Base-by-base conservation (phyloP, 208 protist species). In the Crithidia fasciculata region DNA sequence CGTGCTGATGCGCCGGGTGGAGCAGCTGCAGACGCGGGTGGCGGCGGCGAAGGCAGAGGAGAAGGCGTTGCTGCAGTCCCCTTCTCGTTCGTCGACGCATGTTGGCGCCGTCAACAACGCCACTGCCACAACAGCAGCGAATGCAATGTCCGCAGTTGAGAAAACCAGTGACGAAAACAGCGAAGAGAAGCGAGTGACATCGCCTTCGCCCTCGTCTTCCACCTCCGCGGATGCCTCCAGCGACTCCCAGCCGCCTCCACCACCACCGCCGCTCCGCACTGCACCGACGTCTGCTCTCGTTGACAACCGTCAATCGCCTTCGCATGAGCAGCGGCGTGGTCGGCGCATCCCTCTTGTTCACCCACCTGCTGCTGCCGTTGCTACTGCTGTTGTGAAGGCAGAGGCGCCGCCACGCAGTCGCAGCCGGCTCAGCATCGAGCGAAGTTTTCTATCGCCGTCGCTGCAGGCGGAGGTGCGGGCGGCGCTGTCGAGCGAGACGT, bases 1-100 rank as follows among this genome's bases (percentile, higher is more conserved):
- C 3, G 72, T 71, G 64, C 50, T 77, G 72, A 56, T 18, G 12
- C 10, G 55, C 2, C 72, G 63, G 4, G 63, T 85, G 43, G 61
- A 69, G 41, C 72, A 71, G 43, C 57, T 77, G 47, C 49, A 77
- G 64, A 55, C 64, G 56, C 64, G 66, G 72, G 55, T 67, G 72
- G 63, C 72, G 5, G 64, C 57, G 10, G 72, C 60, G 49, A 70
- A 71, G 72, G 64, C 45, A 36, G 57, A 43, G n/a, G 64, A 77
- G 64, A 18, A 18, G 55, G 58, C 64, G 2, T 64, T 65, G 39
- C 57, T 77, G 28, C 28, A 44, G 64, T 50, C 72, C 7, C 45
- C 16, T 28, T 28, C 28, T 7, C 55, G 0, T n/a, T 8, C 19
- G 3, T 2, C 12, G n/a, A 5, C 52, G 49, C 39, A 59, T 4